phyloP scores from a whole-genome alignment of 768 basidiomycete species.

The Boletus coccyginus region DNA sequence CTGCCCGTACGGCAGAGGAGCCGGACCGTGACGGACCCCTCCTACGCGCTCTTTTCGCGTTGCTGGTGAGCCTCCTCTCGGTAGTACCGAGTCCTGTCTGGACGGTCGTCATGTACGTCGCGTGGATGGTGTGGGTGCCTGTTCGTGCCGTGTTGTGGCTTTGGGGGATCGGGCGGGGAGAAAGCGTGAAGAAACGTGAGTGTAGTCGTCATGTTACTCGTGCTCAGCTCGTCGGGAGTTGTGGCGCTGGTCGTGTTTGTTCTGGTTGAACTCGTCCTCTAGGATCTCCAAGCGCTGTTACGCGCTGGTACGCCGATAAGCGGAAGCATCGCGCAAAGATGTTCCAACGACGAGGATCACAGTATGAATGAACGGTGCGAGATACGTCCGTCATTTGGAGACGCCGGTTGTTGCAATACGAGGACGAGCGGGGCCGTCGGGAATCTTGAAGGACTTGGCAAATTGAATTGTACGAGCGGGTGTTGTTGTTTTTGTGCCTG shows the following conservation, averaged over 20 bases:
- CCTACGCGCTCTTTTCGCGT: not conserved
- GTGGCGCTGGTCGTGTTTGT: not conserved
- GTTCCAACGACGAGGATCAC: not conserved
- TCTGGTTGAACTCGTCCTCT: not conserved
- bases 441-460: not conserved
- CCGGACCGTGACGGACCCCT: not conserved
- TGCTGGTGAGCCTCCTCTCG: not conserved
- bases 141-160: constrained; percentile 11
- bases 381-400: not conserved
- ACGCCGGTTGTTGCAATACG: not conserved
- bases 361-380: not conserved
- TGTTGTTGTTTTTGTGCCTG: not conserved
- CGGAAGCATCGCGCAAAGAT: not conserved
- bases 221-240: too few relatives aligned
- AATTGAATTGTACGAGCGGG: not conserved
- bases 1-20: not conserved
- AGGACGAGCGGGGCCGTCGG: too few relatives aligned
- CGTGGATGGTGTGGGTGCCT: not conserved
- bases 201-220: not conserved
- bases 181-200: not conserved
- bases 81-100: constrained; percentile 1
- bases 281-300: not conserved
- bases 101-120: not conserved
- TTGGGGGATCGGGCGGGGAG: constrained; percentile 15
- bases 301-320: not conserved